Conservation (phyloP, 2,329 filamentous ascomycete genomes). For the Beauveria pseudobassiana region DNA sequence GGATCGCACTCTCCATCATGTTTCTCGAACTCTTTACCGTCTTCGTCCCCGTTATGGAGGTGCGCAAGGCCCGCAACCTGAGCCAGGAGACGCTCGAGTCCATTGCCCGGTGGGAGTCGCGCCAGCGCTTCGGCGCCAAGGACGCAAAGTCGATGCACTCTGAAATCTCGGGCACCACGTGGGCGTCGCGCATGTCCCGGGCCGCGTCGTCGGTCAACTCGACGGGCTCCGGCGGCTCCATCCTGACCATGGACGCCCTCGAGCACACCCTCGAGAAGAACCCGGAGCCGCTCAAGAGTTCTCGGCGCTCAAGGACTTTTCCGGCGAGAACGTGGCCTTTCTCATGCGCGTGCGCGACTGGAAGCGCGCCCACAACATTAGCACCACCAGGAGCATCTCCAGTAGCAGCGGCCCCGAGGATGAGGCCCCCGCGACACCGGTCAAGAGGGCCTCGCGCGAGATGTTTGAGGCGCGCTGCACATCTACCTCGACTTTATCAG, state of each 20-base stretch:
- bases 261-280: constrained; percentile 51
- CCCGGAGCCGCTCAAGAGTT: constrained; percentile 52
- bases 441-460: constrained; percentile 33
- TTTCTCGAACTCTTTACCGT: constrained; percentile 57
- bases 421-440: constrained; percentile 10
- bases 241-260: constrained; percentile 52
- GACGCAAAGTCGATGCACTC: constrained; percentile 27
- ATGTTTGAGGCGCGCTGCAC: constrained; percentile 49
- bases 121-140: constrained; percentile 22
- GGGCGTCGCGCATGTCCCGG: constrained; percentile 30
- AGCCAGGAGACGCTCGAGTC: constrained; percentile 40
- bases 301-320: constrained; percentile 56
- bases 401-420: constrained; percentile 9
- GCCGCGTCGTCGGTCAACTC: constrained; percentile 24
- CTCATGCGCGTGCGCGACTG: constrained; percentile 49
- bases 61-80: constrained; percentile 37
- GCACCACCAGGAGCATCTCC: constrained; percentile 16
- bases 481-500: constrained; percentile 58
- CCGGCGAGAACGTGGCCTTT: constrained; percentile 62
- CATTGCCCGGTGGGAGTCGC: constrained; percentile 40
- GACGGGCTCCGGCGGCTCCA: constrained; percentile 30
- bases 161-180: constrained; percentile 27
- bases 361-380: constrained; percentile 28
- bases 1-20: constrained; percentile 55
- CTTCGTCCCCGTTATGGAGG: constrained; percentile 55